Evolutionary conservation across 352 stramenopile genomes (phyloP), one percentile per base, ranked within the genome.

Genomic region (Phytophthora sp.): DNA sequence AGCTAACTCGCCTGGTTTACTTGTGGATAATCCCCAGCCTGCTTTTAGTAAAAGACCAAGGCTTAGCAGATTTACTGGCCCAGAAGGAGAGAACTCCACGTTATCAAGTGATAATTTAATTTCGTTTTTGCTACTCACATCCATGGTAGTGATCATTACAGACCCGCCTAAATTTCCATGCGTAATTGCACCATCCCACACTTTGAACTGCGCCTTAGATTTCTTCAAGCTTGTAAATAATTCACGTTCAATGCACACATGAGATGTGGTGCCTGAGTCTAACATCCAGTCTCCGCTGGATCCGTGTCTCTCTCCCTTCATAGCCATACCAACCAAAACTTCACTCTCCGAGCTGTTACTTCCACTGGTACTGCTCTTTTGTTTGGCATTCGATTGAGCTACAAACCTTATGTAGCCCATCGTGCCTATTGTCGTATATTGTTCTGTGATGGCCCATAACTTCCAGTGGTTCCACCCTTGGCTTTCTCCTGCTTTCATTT

Each of bases 371-470:
- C 31, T 26, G 2, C 41, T n/a, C 50, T 18, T 4, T 6, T 7
- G 35, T 41, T 4, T 38, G 31, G 50, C 33, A 15, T 57, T 8
- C n/a, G n/a, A n/a, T n/a, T n/a, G n/a, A 6, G 33, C 33, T 29
- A 36, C 50, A 18, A 60, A 60, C 7, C 52, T 26, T 18, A 60
- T 51, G 29, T 60, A 60, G 23, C 44, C 26, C 9, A 21, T 33
- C 12, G 44, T 7, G 4, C 44, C 52, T 23, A 13, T 30, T 1
- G 27, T 12, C 29, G n/a, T n/a, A n/a, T n/a, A n/a, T n/a, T n/a
- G n/a, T n/a, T n/a, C n/a, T n/a, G n/a, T n/a, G n/a, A n/a, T n/a
- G 36, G 38, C 15, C 46, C 46, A 6, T 29, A 51, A 23, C 36
- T 26, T 6, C 31, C 6, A 33, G 7, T 18, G 18, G 16, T 12